Percentiles rank a stretch among this genome's conserved stretches.
phyloP scores from a whole-genome alignment of 2,329 filamentous ascomycete genomes.

The Penicillium brevicompactum region DNA sequence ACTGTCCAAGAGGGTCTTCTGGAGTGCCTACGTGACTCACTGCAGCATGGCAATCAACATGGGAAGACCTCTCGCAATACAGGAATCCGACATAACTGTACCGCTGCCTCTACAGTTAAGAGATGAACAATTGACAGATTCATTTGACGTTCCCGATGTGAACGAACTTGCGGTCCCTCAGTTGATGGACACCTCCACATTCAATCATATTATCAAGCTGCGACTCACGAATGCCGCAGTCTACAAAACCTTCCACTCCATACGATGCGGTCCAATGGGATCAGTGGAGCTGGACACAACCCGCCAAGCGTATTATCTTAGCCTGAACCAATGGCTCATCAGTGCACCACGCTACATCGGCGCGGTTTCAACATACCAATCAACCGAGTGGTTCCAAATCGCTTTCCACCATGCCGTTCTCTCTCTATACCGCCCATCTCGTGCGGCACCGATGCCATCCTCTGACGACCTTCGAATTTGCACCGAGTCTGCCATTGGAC shows the following conservation, averaged over 20 bases:
- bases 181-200: slow-evolving; percentile 23
- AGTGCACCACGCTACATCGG: slow-evolving; percentile 25
- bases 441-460: slow-evolving; percentile 12
- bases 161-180: background rate
- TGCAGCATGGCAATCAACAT: slow-evolving; percentile 29
- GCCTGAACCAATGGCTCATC: slow-evolving; percentile 26
- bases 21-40: slow-evolving; percentile 29
- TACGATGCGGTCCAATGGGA: background rate
- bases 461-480: background rate
- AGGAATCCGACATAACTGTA: slow-evolving; percentile 27
- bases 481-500: background rate
- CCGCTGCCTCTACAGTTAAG: slow-evolving; percentile 19
- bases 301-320: background rate
- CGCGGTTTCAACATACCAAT: slow-evolving; percentile 26
- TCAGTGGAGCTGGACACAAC: no score
- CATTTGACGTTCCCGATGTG: background rate
- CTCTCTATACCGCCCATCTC: slow-evolving; percentile 27
- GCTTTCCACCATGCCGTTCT: slow-evolving; percentile 29
- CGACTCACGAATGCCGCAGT: slow-evolving; percentile 26
- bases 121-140: slow-evolving; percentile 15
- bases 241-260: slow-evolving; percentile 22
- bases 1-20: slow-evolving; percentile 28
- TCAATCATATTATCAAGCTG: slow-evolving; percentile 29
- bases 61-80: slow-evolving; percentile 25
- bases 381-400: slow-evolving; percentile 32